A percentile compares a stretch with the other conserved stretches of the same genome.
These are phyloP conservation scores for Aspergillus texensis DNA, from an alignment of 2,329 filamentous ascomycete genomes.

Conservation along the genomic window DNA sequence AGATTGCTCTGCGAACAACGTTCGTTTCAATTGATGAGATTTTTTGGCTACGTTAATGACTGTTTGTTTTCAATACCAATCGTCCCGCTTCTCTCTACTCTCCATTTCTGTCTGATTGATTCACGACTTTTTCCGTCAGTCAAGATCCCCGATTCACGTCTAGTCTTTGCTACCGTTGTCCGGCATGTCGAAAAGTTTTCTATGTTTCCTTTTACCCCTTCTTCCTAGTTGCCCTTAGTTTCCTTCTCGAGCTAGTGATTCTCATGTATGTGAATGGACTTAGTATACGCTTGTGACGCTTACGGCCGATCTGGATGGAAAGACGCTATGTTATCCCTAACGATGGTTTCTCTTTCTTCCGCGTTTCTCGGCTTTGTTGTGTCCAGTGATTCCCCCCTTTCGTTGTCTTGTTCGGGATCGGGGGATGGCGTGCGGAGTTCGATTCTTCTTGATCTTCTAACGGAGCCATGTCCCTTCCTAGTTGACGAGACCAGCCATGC, in stretches of 20 bases:
- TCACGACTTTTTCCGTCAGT: slow-evolving; percentile 33
- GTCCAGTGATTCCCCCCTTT: slow-evolving; percentile 20
- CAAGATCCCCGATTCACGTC: slow-evolving; percentile 34
- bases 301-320: slow-evolving; percentile 39
- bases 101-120: slow-evolving; percentile 28
- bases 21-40: slow-evolving; percentile 15
- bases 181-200: slow-evolving; percentile 43
- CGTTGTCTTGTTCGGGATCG: slow-evolving; percentile 26
- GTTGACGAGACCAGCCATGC: slow-evolving; percentile 31
- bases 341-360: slow-evolving; percentile 17
- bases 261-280: slow-evolving; percentile 36
- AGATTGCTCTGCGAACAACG: slow-evolving; percentile 3
- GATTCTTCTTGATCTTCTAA: slow-evolving; percentile 28
- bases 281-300: slow-evolving; percentile 38
- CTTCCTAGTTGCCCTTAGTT: slow-evolving; percentile 24
- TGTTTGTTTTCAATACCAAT: slow-evolving; percentile 22
- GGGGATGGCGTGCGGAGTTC: slow-evolving; percentile 31
- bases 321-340: slow-evolving; percentile 18
- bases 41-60: slow-evolving; percentile 31
- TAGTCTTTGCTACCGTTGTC: slow-evolving; percentile 38
- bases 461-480: slow-evolving; percentile 27
- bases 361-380: slow-evolving; percentile 14
- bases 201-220: slow-evolving; percentile 19
- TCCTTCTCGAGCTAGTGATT: slow-evolving; percentile 33
- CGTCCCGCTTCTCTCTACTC: slow-evolving; percentile 21